Evolutionary conservation across 176 grass and related monocot genomes (phyloP), one percentile per base, ranked within the genome.

Genomic region (Ananas comosus): DNA sequence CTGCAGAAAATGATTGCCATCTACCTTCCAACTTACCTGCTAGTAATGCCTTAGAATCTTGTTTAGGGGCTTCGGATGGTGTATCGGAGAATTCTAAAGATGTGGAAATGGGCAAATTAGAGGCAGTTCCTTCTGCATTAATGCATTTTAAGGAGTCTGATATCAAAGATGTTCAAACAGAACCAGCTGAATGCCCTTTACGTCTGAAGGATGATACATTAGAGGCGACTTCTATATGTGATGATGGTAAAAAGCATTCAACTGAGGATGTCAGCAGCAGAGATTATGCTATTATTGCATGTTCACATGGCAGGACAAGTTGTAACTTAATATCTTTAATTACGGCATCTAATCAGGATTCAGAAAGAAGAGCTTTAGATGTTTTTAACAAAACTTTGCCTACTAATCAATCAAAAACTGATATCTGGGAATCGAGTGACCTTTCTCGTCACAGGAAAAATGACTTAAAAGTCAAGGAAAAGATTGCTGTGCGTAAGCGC

Each of bases 391-490:
- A 75, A 72, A 13, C 48, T 22, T 66, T 91, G 58, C 74, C 77
- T 65, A 77, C 51, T 64, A 52, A 74, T 84, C 57, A 11, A 50
- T 24, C 74, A 25, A n/a, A 21, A 14, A 72, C 73, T 72, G 67
- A 84, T 75, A 68, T 86, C 42, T 88, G 79, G 72, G 77, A 63
- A 53, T 73, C 29, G 11, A 71, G 65, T 72, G 23, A 85, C 71
- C 29, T 78, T 74, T 66, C 78, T 49, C 79, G 49, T 67, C 76
- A 69, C 63, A 69, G 49, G 33, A 80, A 82, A 50, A 79, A 79
- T 75, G 82, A 84, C 53, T 17, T 63, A 47, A 75, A 27, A 80
- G 82, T 99, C 48, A 91, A 78, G 76, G 78, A 79, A 68, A 90
- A 83, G 57, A 74, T 94, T 68, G 53, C 52, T 6, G 29, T 79